Evolutionary conservation across 2,329 filamentous ascomycete genomes (phyloP).

Genomic region (Blastomyces silverae): DNA sequence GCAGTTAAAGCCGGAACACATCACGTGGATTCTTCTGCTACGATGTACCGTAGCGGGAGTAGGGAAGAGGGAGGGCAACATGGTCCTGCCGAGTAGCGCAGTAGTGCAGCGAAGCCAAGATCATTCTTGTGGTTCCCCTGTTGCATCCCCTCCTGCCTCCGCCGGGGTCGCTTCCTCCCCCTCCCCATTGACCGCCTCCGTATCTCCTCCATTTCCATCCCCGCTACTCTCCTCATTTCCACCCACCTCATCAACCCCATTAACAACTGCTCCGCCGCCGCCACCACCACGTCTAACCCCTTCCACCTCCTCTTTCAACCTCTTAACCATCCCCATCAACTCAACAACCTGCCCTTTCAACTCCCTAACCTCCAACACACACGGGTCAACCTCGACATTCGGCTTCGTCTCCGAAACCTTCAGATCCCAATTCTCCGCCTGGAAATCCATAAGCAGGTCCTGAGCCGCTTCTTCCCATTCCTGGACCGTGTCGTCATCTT

Average conservation of each 20-base stretch:
- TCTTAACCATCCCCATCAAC: conserved; percentile 57
- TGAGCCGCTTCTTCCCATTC: conserved; percentile 82
- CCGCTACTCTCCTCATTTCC: not conserved
- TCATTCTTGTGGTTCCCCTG: not conserved
- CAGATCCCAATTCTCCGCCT: conserved; percentile 75
- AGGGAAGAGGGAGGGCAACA: not conserved
- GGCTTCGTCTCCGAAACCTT: conserved; percentile 67
- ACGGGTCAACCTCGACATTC: conserved; percentile 72
- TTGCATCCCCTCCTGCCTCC: not conserved
- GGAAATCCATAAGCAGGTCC: conserved; percentile 47
- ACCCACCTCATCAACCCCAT: conserved; percentile 1
- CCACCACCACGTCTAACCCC: not conserved
- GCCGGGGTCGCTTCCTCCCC: not conserved
- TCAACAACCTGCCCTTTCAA: conserved; percentile 50
- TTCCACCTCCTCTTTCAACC: conserved; percentile 41
- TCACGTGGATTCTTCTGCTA: not conserved
- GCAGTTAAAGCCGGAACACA: not conserved
- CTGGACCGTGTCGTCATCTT: conserved; percentile 79
- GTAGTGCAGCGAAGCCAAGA: not conserved
- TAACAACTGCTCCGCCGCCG: conserved; percentile 1
- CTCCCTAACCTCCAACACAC: conserved; percentile 56
- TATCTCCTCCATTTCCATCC: not conserved
- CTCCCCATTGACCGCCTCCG: not conserved
- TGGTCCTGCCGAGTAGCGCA: not conserved
- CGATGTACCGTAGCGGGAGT: not conserved